Base-by-base conservation (phyloP, 2,329 filamentous ascomycete species). In the Rhynchosporium secalis region DNA sequence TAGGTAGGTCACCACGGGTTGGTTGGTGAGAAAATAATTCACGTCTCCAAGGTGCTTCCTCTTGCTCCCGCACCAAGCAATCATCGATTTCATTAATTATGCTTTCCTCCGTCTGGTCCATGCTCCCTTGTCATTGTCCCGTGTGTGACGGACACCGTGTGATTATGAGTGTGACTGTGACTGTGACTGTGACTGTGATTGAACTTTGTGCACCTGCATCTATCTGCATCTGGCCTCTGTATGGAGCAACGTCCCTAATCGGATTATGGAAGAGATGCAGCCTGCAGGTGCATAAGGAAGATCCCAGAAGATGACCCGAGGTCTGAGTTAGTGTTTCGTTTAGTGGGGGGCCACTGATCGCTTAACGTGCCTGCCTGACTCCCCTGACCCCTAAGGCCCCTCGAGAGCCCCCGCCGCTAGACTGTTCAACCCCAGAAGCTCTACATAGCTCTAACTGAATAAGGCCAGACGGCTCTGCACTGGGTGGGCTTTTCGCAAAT, bases 351-450 rank as follows among this genome's bases (percentile, higher is more conserved):
- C 13, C 51, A 13, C 51, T 28, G 51, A 10, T 54, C 51, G 20
- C 51, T 41, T 54, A 12, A 33, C 12, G 49, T 29, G 12, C n/a
- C 47, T 28, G n/a, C n/a, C 47, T 28, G n/a, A 33, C 13, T 9
- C 48, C 48, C 26, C 12, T 43, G 41, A 13, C 41, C 41, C 41
- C 10, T 8, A n/a, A 43, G 12, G 31, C 49, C 15, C 7, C 31
- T n/a, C 15, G 20, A n/a, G 8, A 9, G 6, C 51, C 51, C 51
- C 51, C 51, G 51, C 51, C n/a, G n/a, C 43, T 46, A 46, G 43
- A 6, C 13, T 4, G 20, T 31, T 13, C 3, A 6, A 38, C 49
- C 48, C 48, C 48, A 33, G 48, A 33, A 10, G 28, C 48, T 51
- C 33, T 52, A 52, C n/a, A 31, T n/a, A 38, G 2, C 36, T 40